Evolutionary conservation across 2,329 filamentous ascomycete genomes (phyloP), one percentile per base, ranked within the genome.

Genomic region (Verticillium nubilum): DNA sequence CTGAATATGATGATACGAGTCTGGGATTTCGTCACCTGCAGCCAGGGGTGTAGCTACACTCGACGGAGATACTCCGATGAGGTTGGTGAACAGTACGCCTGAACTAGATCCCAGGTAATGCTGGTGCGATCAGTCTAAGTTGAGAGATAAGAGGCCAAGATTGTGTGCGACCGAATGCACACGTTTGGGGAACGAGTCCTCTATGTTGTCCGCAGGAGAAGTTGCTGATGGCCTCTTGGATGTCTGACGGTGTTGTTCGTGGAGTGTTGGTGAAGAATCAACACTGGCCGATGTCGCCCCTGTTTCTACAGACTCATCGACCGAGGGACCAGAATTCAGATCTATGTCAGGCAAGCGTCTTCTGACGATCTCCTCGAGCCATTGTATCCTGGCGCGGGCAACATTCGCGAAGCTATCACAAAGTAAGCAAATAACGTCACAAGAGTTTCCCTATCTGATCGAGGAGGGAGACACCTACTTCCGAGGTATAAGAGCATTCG

Each of bases 131-230:
- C 71, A 71, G 56, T 76, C 73, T 0, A 73, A 72, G 54, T 74
- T 72, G 12, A 76, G 66, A 2, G 73, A 73, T 9, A 75, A 63
- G 65, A 74, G 70, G 0, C 73, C 73, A 0, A 76, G 60, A 27
- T 73, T 70, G 23, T 72, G 65, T 0, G 73, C 70, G 17, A 74
- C 69, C 0, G 72, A 63, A 56, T 67, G 65, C 0, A 67, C 75
- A n/a, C 90, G 81, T 54, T 81, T 77, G 6, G 78, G 66, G 62
- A 80, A 83, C 52, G 33, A 37, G 33, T 5, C 76, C 71, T 37
- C 33, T 59, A 81, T 78, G 6, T 73, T 72, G 7, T 80, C 76
- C 62, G 81, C 81, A 64, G 80, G 78, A 12, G 76, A n/a, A 3
- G 75, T 23, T 89, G 77, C 75, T 92, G 4, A 13, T 37, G 33